Base-by-base conservation (phyloP, 306 rosid species). In the Quercus bicolor region DNA sequence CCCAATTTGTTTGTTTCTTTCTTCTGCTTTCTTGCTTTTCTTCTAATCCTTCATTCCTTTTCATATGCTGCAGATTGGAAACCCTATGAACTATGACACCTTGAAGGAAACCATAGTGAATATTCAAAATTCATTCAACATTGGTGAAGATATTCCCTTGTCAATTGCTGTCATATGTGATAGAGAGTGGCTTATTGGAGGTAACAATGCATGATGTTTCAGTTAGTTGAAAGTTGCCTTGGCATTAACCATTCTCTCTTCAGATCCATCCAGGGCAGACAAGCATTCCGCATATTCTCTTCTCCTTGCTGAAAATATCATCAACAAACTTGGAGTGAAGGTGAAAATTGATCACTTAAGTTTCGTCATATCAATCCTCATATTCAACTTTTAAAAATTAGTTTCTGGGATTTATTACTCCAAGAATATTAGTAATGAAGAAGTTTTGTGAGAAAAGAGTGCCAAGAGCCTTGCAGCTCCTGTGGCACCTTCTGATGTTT, bases 111-210 rank as follows among this genome's bases (percentile, higher is more conserved):
- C 99, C 70, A 81, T 95, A 84, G 56, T 74, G 82, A 78, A 88
- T 75, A 85, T 93, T 83, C 97, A 86, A 73, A 86, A 61, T 61
- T 86, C 94, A 76, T 69, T 83, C 24, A 89, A 88, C 81, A 83
- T 68, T 10, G 73, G 74, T 55, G 70, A 80, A 51, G 90, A 86
- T 73, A 34, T 86, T 84, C 97, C 98, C 45, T 74, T 95, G 45
- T 91, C 99, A 11, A 78, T 95, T 57, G 94, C 89, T 24, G 94
- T 88, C 77, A 88, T 89, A 86, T 84, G 97, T 18, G 99, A 91
- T 82, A 89, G 97, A 85, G 97, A 86, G 52, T 93, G 94, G 97
- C 98, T 90, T 80, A 90, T 84, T 68, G 91, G 96, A 87, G 99
- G 99, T 95, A 82, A 80, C 61, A 40, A 71, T 73, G 48, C 77